Percentiles rank a stretch among this genome's conserved stretches.
Conservation (phyloP, 352 stramenopile species). For the Globisporangium acanthophoron region DNA sequence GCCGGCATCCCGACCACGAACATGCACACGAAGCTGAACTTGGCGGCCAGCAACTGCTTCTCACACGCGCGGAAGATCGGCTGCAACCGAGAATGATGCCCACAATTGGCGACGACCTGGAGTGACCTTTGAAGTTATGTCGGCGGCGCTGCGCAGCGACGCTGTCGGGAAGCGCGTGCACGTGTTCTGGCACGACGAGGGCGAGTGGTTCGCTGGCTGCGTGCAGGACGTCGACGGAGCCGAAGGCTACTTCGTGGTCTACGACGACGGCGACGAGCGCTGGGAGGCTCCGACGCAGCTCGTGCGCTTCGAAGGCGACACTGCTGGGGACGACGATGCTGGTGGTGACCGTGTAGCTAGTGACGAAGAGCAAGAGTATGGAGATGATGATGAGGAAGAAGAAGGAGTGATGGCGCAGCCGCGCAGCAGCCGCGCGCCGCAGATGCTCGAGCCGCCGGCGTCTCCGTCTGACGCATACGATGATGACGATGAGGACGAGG, state of each 20-base stretch:
- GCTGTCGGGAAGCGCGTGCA: conserved; percentile 50
- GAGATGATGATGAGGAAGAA: background rate
- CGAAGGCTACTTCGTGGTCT: conserved; percentile 62
- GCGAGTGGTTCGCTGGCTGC: conserved; percentile 60
- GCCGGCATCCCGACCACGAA: conserved; percentile 20
- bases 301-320: conserved; percentile 29
- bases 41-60: conserved; percentile 14
- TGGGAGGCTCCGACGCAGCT: conserved; percentile 43
- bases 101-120: no score
- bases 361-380: background rate
- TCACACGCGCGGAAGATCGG: conserved; percentile 15
- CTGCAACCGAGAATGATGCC: conserved; percentile 1
- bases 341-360: background rate
- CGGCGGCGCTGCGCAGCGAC: background rate
- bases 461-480: conserved; percentile 30
- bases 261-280: conserved; percentile 78
- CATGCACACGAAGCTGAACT: conserved; percentile 17
- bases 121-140: no score
- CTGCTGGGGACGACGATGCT: background rate
- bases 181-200: conserved; percentile 71
- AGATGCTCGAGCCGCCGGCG: conserved; percentile 40
- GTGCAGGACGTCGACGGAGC: conserved; percentile 32
- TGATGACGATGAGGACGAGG: conserved; percentile 8
- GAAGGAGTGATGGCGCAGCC: background rate
- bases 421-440: background rate